Evolutionary conservation across 108 stramenopile genomes (phyloP), one percentile per base, ranked within the genome.

Genomic region (Stephanodiscus minutulus): DNA sequence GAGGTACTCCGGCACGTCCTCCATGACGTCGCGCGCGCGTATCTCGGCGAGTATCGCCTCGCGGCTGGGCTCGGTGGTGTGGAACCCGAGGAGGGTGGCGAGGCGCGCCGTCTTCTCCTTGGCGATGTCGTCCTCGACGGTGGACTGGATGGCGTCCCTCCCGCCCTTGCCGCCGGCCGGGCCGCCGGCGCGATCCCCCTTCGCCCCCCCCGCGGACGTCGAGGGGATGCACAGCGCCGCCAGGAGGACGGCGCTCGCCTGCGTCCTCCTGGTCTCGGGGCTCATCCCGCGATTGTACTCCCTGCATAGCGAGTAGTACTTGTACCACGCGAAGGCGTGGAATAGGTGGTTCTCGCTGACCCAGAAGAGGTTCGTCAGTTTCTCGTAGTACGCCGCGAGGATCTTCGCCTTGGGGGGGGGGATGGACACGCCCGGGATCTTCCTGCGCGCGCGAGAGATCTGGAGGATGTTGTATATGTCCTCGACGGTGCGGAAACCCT

Each of bases 401-500:
- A 97, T 85, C 74, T 94, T 95, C 71, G 96, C 88, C 71, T 97
- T 97, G 47, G 97, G 96, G n/a, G 90, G 82, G 41, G 91, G 79
- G 13, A 82, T 61, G 17, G 83, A 81, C 7, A 86, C 82, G 25
- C 85, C 80, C 8, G 66, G 66, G 22, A 80, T 28, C 79, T 91
- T 93, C 44, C 89, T 77, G 60, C 91, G 85, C 5, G 85, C 80
- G 50, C 93, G 87, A 15, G 86, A 82, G 50, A 97, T 93, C 74
- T 94, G 90, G 58, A 98, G 79, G 84, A 99, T 96, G 78, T 86
- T 91, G 91, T 96, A 95, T 79, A 99, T 97, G 81, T 98, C 97
- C 74, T 99, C 98, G 13, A 97, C 92, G 43, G 97, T 99, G 35
- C 98, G 93, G 85, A 98, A 98, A 46, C 95, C 98, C 77, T 99